Percentiles rank a stretch among this genome's conserved stretches.
phyloP scores from a whole-genome alignment of 805 yeast species.

The Metschnikowia matae region DNA sequence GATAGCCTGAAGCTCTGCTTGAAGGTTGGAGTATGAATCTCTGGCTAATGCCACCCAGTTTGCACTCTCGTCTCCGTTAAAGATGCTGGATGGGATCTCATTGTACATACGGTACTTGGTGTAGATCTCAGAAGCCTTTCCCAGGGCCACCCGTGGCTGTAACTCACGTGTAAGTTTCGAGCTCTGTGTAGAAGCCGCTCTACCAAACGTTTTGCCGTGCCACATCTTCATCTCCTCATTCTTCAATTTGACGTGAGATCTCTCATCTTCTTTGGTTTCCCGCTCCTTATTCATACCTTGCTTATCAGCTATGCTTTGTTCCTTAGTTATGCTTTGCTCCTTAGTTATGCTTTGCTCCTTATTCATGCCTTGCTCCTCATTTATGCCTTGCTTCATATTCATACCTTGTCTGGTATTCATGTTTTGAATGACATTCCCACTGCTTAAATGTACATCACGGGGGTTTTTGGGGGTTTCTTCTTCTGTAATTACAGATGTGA shows the following conservation, averaged over 20 bases:
- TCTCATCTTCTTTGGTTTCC: not conserved
- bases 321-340: no score
- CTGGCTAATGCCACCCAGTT: slow-evolving; percentile 24
- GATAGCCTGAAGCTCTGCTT: slow-evolving; percentile 21
- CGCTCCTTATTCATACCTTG: no score
- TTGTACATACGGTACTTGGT: slow-evolving; percentile 15
- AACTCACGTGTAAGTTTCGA: not conserved
- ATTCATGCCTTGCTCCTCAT: not conserved
- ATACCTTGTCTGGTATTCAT: no score
- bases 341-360: not conserved
- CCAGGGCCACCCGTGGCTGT: not conserved
- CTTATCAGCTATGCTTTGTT: no score
- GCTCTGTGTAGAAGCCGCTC: not conserved
- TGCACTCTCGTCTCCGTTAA: slow-evolving; percentile 19
- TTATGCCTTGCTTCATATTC: no score
- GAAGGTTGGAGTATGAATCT: slow-evolving; percentile 25
- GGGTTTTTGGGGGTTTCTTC: not conserved
- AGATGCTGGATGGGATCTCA: slow-evolving; percentile 13
- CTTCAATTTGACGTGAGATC: not conserved
- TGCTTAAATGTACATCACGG: not conserved
- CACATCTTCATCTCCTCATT: not conserved
- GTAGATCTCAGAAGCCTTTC: slow-evolving; percentile 5
- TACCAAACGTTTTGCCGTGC: not conserved
- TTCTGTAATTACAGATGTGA: not conserved
- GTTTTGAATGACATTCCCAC: not conserved